Percentiles rank a stretch among this genome's conserved stretches.
Conservation (phyloP, 345 rosid species). For the Heritiera littoralis region DNA sequence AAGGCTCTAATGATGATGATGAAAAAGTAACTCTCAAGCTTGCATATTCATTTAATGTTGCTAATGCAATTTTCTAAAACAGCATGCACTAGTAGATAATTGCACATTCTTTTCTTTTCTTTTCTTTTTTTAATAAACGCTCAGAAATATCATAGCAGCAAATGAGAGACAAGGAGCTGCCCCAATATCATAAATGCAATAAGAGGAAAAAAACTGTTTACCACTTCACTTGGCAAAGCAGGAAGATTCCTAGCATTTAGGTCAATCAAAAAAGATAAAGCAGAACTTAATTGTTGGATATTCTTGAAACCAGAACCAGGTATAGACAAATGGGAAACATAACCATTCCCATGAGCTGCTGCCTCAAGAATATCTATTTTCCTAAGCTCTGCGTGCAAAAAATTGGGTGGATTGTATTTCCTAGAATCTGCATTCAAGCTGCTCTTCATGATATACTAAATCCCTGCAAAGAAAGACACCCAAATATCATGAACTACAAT, state of each 20-base stretch:
- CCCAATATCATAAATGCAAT: not conserved
- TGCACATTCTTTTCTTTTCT: not conserved
- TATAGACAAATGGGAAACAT: constrained; percentile 8
- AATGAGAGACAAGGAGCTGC: constrained; percentile 8
- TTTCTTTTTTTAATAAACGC: not conserved
- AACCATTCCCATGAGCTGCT: constrained; percentile 19
- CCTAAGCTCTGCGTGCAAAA: constrained; percentile 25
- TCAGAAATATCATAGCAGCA: not conserved
- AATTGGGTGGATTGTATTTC: constrained; percentile 19
- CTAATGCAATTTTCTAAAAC: not conserved
- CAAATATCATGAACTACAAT: constrained; percentile 10
- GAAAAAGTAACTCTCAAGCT: not conserved
- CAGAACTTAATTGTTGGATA: constrained; percentile 20
- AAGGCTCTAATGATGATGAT: too few species aligned
- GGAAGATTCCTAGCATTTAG: constrained; percentile 32
- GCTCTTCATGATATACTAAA: constrained; percentile 25
- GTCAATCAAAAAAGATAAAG: constrained; percentile 20
- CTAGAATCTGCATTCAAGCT: constrained; percentile 28
- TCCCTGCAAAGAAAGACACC: constrained; percentile 32
- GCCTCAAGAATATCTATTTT: constrained; percentile 27
- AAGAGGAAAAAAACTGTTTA: constrained; percentile 12
- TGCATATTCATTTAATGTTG: not conserved
- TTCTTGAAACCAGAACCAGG: constrained; percentile 29
- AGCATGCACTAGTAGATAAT: not conserved
- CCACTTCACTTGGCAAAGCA: constrained; percentile 34